phyloP scores from a whole-genome alignment of 192 early-diverging fungal genomes.

The Coemansia sp. region DNA sequence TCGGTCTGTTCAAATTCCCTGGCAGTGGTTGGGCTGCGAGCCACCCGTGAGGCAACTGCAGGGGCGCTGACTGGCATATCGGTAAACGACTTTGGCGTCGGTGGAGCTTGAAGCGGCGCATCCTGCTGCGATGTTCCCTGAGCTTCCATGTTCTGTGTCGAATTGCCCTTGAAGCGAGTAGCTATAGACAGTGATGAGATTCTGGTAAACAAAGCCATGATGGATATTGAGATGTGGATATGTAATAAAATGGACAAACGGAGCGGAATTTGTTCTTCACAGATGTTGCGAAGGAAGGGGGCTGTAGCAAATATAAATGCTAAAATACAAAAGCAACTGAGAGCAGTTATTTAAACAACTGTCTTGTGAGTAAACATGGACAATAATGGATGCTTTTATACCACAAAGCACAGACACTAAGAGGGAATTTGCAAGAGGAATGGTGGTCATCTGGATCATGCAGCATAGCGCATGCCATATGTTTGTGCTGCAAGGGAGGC shows the following conservation, averaged over 20 bases:
- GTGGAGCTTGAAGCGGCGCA: slow-evolving; percentile 15
- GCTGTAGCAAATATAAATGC: too few species aligned
- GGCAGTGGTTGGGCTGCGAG: slow-evolving; percentile 4
- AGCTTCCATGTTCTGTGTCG: slow-evolving; percentile 2
- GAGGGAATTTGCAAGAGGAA: too few species aligned
- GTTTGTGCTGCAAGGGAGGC: too few species aligned
- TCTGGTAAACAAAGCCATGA: slow-evolving; percentile 11
- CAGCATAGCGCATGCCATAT: too few species aligned
- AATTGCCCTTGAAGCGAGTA: slow-evolving; percentile 1
- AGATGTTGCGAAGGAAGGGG: too few species aligned
- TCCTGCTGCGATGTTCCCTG: slow-evolving; percentile 2
- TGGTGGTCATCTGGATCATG: too few species aligned
- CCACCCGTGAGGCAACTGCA: background rate
- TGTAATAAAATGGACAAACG: background rate
- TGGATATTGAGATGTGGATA: background rate
- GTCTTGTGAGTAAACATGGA: too few species aligned
- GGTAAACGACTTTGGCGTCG: slow-evolving; percentile 40
- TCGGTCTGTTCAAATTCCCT: slow-evolving; percentile 19
- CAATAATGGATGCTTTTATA: too few species aligned
- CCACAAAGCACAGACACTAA: too few species aligned
- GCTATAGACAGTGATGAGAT: slow-evolving; percentile 22
- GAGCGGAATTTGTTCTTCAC: too few species aligned
- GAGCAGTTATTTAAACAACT: too few species aligned
- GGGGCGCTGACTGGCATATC: slow-evolving; percentile 5
- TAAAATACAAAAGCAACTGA: too few species aligned